Percentiles rank a stretch among this genome's conserved stretches.
phyloP scores from a whole-genome alignment of 1,139 yeast genomes.

The Hyphopichia fennica region DNA sequence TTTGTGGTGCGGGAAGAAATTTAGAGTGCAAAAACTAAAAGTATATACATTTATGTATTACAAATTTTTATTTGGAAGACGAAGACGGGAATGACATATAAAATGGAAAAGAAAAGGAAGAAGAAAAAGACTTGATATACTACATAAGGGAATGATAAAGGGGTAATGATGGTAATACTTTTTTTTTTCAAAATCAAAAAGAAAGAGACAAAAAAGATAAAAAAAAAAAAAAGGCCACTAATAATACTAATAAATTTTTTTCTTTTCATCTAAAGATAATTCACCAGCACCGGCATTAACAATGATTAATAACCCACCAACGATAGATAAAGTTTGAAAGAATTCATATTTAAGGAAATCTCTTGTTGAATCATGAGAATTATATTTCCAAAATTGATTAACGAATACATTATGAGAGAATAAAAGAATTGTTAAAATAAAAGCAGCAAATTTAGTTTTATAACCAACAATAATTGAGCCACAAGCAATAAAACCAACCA shows the following conservation, averaged over 20 bases:
- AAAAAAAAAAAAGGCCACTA: too few species aligned
- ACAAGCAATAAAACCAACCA: conserved; percentile 72
- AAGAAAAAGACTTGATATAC: too few species aligned
- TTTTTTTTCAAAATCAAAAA: background rate
- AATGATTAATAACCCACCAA: conserved; percentile 88
- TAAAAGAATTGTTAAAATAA: conserved; percentile 70
- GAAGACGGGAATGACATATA: too few species aligned
- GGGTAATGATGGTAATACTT: too few species aligned
- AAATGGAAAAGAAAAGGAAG: too few species aligned
- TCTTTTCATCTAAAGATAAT: conserved; percentile 91
- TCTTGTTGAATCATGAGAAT: conserved; percentile 70
- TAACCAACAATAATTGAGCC: conserved; percentile 86
- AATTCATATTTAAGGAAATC: conserved; percentile 92
- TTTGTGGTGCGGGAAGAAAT: background rate
- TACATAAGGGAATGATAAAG: too few species aligned
- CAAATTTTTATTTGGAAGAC: too few species aligned
- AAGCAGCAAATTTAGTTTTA: conserved; percentile 90
- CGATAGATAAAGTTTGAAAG: conserved; percentile 91
- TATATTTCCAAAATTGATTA: conserved; percentile 88
- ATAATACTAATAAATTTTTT: conserved; percentile 85
- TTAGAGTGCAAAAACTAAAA: background rate
- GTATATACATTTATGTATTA: too few species aligned
- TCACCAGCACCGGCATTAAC: conserved; percentile 98
- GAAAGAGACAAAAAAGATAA: too few species aligned
- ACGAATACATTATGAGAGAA: conserved; percentile 74